Base-by-base conservation (phyloP, 345 rosid genomes). In the Moringa oleifera region DNA sequence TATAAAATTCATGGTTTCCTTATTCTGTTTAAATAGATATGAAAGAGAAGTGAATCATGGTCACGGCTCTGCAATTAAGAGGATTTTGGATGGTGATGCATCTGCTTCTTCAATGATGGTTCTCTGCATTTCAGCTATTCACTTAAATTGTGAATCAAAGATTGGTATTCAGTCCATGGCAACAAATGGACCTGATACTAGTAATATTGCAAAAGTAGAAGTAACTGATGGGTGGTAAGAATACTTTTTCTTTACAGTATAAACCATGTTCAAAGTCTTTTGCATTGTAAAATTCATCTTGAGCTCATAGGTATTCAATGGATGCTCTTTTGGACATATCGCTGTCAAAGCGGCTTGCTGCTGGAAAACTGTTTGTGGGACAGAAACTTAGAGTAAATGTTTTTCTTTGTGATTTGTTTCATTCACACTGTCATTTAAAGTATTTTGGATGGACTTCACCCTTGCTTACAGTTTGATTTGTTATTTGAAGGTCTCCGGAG, bases 171-270 rank as follows among this genome's bases (percentile, higher is more conserved):
- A 50, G 66, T 59, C 71, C 47, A 63, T 22, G 65, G 63, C 69
- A 71, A 51, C 62, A 69, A 66, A 62, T 68, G 78, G 77, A 59
- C 63, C 73, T 65, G 80, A 69, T 56, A 54, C 23, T 68, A 76
- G 71, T 58, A 72, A 59, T 69, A 62, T 63, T 64, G 77, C 74
- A 66, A 86, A 75, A 78, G 68, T 93, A 69, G 91, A 93, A 71
- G 82, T 93, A 57, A 93, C 88, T 61, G 98, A 93, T 82, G 94
- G 97, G 70, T 93, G 98, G 98, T 93, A 85, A 58, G 88, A 58
- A 75, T 64, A 37, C 76, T 51, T 61, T 45, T 67, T 36, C 25
- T 23, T 50, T 61, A 25, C 20, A 47, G 31, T 58, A 62, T 52
- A 36, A 24, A 23, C 41, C 41, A n/a, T 66, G 20, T 49, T 8